Evolutionary conservation across 192 early-diverging fungal species (phyloP), one percentile per base, ranked within the genome.

Genomic region (Ramicandelaber brevisporus): DNA sequence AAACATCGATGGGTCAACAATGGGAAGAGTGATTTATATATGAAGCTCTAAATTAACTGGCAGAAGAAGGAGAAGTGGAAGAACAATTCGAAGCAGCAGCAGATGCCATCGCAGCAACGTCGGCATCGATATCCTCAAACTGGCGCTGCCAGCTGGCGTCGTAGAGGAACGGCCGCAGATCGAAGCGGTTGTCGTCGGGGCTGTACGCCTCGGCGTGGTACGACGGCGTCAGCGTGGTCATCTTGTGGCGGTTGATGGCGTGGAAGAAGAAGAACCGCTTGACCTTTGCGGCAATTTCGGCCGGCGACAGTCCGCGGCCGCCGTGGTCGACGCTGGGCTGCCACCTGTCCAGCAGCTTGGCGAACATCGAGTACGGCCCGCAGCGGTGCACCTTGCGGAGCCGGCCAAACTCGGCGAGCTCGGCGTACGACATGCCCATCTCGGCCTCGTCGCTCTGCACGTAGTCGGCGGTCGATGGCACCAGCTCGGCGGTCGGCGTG

Each of bases 341-440:
- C 92, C 87, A 96, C 10, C 66, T 46, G 33, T 77, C 70, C 8
- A 92, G 44, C 18, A 98, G 57, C 31, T 77, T 78, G 0, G 68
- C 57, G 36, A 93, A 96, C 93, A 98, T 98, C 26, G 70, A 73
- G 37, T 69, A 81, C 1, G 93, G 93, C 1, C 93, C 93, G 34
- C 78, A 83, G 30, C 69, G 68, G 18, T 59, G 41, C 17, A 92
- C 62, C 39, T 88, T 92, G 4, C 93, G 73, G 29, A 96, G 50
- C 7, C 75, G 59, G 14, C 93, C 93, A 63, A 78, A 98, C 11
- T 59, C 57, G 6, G 82, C 77, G 0, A 98, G 60, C 30, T 98
- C 93, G 9, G 72, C 68, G 46, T 98, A 98, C 10, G 75, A 75
- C 89, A 98, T 96, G 7, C 85, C 87, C 93, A 98, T 98, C 38